These are phyloP conservation scores for Trichosporon sp. DNA, from an alignment of 1,284 basidiomycete genomes.

Conservation along the genomic window DNA sequence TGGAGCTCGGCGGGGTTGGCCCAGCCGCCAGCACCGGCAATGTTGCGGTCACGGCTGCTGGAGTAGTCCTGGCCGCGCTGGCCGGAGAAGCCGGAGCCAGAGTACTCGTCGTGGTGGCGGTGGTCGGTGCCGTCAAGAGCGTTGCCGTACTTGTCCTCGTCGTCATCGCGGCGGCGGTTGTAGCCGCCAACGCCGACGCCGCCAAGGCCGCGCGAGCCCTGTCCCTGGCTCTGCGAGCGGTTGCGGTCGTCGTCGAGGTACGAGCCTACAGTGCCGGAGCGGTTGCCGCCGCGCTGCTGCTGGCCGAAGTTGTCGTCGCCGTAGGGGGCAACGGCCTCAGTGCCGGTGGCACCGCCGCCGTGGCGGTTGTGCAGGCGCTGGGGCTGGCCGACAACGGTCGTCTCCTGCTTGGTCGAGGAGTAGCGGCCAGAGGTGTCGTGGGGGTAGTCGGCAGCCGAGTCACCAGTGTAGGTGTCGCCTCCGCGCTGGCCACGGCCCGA, in stretches of 20 bases:
- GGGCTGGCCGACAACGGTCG: neutral
- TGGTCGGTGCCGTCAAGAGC: neutral
- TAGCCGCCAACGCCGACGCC: neutral
- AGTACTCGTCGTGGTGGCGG: neutral
- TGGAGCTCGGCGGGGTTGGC: neutral
- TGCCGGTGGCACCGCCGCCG: conserved; percentile 1
- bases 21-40: neutral
- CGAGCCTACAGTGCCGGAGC: neutral
- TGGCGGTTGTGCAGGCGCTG: neutral
- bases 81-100: neutral
- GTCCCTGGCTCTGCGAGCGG: neutral
- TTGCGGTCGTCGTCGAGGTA: neutral
- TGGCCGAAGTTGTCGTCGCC: neutral
- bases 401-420: neutral
- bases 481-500: neutral
- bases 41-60: neutral
- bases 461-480: neutral
- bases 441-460: neutral
- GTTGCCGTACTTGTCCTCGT: conserved; percentile 1
- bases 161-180: neutral
- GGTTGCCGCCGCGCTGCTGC: neutral
- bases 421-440: neutral
- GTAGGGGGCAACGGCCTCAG: neutral
- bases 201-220: neutral
- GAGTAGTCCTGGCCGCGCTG: neutral